phyloP scores from a whole-genome alignment of 2,329 filamentous ascomycete genomes.

The Cercospora brassicicola region DNA sequence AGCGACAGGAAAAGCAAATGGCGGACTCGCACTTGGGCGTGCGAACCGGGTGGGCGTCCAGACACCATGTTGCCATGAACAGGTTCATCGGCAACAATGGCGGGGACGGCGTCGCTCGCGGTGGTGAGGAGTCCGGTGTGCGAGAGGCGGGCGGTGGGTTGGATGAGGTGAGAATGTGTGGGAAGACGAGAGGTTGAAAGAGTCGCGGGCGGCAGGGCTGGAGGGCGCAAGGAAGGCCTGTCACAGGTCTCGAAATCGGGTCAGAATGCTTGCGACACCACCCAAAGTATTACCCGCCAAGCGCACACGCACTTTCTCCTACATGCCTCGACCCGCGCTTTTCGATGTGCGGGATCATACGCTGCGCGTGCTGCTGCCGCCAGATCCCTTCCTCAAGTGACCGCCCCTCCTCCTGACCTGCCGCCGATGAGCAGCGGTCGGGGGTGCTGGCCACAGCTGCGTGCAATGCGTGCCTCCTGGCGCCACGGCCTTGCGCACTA shows the following conservation, averaged over 20 bases:
- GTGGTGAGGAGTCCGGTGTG: background rate
- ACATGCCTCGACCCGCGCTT: background rate
- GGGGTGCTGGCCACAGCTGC: background rate
- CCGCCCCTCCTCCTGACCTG: background rate
- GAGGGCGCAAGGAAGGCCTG: background rate
- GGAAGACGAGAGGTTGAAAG: background rate
- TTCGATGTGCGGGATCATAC: too few species aligned
- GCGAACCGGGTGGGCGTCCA: constrained; percentile 34
- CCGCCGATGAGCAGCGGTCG: background rate
- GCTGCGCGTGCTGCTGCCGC: background rate
- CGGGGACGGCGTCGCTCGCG: background rate
- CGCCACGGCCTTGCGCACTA: background rate
- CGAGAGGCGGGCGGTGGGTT: background rate
- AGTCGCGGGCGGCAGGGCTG: background rate
- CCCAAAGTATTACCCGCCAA: background rate
- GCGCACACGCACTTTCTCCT: background rate
- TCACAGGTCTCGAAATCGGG: background rate
- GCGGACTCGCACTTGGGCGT: constrained; percentile 30
- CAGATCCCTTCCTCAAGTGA: background rate
- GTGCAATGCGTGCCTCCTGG: background rate
- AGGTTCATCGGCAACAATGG: constrained; percentile 6
- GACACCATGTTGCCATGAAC: constrained; percentile 37
- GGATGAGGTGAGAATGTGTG: background rate
- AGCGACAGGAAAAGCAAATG: constrained; percentile 36
- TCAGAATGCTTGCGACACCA: background rate